phyloP scores from a whole-genome alignment of 768 basidiomycete genomes.

The Auricularia sp. region DNA sequence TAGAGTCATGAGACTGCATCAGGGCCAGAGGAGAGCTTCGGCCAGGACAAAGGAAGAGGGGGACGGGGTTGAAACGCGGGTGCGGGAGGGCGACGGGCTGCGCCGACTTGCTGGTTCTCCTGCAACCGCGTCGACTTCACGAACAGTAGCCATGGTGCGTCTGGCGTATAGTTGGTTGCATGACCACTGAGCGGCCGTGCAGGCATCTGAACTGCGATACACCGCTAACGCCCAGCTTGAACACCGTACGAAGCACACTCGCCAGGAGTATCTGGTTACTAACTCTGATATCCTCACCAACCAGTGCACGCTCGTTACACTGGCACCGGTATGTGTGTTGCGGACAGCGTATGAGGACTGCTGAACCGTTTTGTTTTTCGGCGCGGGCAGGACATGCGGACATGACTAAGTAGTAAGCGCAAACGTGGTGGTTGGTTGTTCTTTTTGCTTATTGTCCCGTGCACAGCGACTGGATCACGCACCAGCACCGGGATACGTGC shows the following conservation, averaged over 20 bases:
- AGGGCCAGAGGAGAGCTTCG: too few relatives aligned
- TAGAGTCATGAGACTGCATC: too few relatives aligned
- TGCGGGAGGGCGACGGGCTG: neutral
- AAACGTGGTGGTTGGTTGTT: neutral
- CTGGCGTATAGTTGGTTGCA: neutral
- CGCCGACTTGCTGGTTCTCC: neutral
- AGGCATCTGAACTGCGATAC: constrained; percentile 90
- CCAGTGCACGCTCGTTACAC: constrained; percentile 92
- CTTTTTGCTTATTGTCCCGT: neutral
- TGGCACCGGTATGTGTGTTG: constrained; percentile 65
- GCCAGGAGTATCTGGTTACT: constrained; percentile 6
- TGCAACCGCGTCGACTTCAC: neutral
- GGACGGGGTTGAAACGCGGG: too few relatives aligned
- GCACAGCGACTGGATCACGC: constrained; percentile 88
- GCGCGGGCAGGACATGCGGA: constrained; percentile 75
- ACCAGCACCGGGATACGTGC: constrained; percentile 94
- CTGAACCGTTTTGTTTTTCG: constrained; percentile 3
- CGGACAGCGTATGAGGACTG: constrained; percentile 4
- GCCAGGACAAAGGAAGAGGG: too few relatives aligned
- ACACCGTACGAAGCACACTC: constrained; percentile 56
- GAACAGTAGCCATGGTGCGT: constrained; percentile 12
- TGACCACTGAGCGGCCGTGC: neutral
- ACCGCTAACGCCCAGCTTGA: constrained; percentile 95
- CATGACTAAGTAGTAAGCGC: constrained; percentile 82
- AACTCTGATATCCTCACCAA: constrained; percentile 12